Conservation (phyloP, 768 basidiomycete genomes). For the Coprinopsis cinerea region DNA sequence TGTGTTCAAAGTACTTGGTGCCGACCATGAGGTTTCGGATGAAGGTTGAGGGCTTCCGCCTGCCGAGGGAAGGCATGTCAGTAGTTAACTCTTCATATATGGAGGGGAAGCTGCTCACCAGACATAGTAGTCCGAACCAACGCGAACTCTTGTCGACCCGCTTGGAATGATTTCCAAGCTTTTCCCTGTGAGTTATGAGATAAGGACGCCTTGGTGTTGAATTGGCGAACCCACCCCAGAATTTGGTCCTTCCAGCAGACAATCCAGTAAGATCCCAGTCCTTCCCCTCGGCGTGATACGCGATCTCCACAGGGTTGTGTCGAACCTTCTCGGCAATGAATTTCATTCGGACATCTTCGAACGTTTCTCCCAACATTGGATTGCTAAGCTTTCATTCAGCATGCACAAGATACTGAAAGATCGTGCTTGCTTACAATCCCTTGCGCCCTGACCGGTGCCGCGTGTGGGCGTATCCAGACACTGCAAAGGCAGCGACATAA, state of each 20-base stretch:
- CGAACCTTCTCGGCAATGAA: conserved; percentile 86
- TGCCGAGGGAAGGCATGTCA: conserved; percentile 20
- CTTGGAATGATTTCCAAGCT: conserved; percentile 82
- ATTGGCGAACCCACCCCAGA: conserved; percentile 66
- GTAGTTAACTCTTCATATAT: background rate
- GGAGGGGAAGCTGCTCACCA: conserved; percentile 44
- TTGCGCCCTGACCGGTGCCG: conserved; percentile 77
- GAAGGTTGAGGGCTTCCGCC: conserved; percentile 86
- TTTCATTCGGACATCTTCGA: conserved; percentile 74
- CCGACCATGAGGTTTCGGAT: conserved; percentile 88
- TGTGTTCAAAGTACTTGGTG: conserved; percentile 85
- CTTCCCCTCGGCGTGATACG: conserved; percentile 77
- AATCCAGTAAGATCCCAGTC: conserved; percentile 74
- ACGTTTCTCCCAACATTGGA: conserved; percentile 85
- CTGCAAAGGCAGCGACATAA: conserved; percentile 78
- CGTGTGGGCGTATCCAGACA: conserved; percentile 80
- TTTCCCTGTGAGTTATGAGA: conserved; percentile 51
- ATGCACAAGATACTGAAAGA: background rate
- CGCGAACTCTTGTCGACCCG: conserved; percentile 61
- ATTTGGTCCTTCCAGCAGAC: conserved; percentile 80
- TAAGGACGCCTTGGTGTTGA: conserved; percentile 9
- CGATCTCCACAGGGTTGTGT: conserved; percentile 80
- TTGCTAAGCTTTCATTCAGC: conserved; percentile 43
- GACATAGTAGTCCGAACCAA: conserved; percentile 61
- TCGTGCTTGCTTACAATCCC: conserved; percentile 61